phyloP scores from a whole-genome alignment of 208 protist species.

The Wallacemonas sp. region DNA sequence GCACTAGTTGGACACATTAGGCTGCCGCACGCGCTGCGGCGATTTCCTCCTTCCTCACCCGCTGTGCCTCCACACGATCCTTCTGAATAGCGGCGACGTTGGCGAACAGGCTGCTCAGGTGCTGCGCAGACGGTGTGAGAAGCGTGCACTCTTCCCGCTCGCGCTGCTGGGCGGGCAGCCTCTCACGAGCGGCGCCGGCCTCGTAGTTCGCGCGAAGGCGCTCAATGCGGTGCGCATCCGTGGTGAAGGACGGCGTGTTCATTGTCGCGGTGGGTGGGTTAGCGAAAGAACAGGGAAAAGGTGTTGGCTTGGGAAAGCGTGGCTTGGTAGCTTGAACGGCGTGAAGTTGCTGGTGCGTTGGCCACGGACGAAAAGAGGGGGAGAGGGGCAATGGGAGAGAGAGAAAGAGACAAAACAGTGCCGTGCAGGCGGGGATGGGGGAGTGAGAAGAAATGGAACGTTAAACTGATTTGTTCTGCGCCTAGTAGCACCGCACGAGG shows the following conservation, averaged over 20 bases:
- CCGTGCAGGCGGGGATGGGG: too few relatives aligned
- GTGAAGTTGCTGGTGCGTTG: too few relatives aligned
- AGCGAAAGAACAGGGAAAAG: background rate
- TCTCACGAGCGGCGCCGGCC: slow-evolving; percentile 28
- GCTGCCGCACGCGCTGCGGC: too few relatives aligned
- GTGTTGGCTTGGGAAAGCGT: background rate
- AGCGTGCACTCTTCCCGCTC: slow-evolving; percentile 7
- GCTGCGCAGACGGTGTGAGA: background rate
- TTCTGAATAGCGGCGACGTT: slow-evolving; percentile 11
- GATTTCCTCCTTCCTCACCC: background rate
- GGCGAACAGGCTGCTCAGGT: slow-evolving; percentile 4
- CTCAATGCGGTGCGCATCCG: slow-evolving; percentile 28
- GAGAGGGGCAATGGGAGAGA: too few relatives aligned
- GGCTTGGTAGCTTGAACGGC: too few relatives aligned
- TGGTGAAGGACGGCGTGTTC: slow-evolving; percentile 25
- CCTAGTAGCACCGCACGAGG: too few relatives aligned
- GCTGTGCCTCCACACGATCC: background rate
- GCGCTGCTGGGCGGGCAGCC: slow-evolving; percentile 8
- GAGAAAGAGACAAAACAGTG: slow-evolving; percentile 3
- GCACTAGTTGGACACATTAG: too few relatives aligned
- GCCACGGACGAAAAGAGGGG: too few relatives aligned
- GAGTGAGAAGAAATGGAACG: too few relatives aligned
- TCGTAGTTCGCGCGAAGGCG: slow-evolving; percentile 40
- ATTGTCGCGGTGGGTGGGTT: slow-evolving; percentile 13
- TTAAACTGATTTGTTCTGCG: too few relatives aligned